Conservation (phyloP, 176 grass and related monocot genomes). For the Raddia guianensis region DNA sequence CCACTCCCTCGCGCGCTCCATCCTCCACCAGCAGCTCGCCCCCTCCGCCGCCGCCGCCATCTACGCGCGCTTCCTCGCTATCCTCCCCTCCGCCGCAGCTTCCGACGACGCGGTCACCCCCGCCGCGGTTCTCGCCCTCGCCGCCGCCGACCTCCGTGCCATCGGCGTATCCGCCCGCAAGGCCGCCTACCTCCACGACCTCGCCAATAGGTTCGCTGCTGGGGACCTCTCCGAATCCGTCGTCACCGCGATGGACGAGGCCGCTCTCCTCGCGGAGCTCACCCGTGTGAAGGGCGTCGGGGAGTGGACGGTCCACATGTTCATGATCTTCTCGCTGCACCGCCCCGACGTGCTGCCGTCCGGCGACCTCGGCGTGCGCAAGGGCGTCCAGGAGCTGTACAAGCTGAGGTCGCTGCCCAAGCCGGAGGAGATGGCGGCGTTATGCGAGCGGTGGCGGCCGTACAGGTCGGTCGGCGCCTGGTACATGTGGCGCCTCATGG, state of each 20-base stretch:
- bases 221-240: constrained; percentile 53
- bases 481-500: constrained; percentile 78
- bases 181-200: constrained; percentile 61
- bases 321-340: constrained; percentile 82
- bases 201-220: constrained; percentile 45
- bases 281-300: constrained; percentile 59
- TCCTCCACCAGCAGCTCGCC: constrained; percentile 67
- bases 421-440: constrained; percentile 57
- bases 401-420: constrained; percentile 51
- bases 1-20: constrained; percentile 65
- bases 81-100: constrained; percentile 26
- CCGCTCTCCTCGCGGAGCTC: constrained; percentile 50
- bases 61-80: constrained; percentile 60
- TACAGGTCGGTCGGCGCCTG: constrained; percentile 68
- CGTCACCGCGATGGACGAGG: constrained; percentile 52
- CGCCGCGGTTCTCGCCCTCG: constrained; percentile 52
- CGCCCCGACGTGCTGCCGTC: constrained; percentile 67
- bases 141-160: constrained; percentile 52
- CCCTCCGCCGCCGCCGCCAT: constrained; percentile 54
- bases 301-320: constrained; percentile 77
- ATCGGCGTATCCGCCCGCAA: constrained; percentile 67
- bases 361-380: constrained; percentile 69
- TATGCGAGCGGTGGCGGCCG: constrained; percentile 57
- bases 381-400: constrained; percentile 70
- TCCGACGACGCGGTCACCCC: constrained; percentile 29